Percentiles rank a stretch among this genome's conserved stretches.
Evolutionary conservation across 768 basidiomycete genomes (phyloP).

Genomic region (Boletales sp.): DNA sequence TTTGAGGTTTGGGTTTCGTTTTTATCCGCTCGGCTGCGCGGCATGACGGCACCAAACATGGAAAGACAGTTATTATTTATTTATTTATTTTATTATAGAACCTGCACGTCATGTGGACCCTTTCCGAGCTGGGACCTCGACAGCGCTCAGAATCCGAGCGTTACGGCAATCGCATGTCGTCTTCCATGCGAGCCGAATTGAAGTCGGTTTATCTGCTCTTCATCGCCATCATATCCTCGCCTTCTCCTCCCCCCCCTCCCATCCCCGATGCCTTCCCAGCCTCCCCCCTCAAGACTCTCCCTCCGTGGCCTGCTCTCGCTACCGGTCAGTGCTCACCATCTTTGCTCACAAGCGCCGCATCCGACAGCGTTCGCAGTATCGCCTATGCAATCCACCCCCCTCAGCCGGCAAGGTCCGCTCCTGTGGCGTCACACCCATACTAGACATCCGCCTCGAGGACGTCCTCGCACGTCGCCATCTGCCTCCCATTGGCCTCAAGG

Average conservation of each 20-base stretch:
- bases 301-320: constrained; percentile 34
- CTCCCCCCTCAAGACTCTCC: constrained; percentile 30
- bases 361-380: constrained; percentile 25
- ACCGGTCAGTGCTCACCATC: constrained; percentile 30
- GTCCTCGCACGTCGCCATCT: constrained; percentile 73
- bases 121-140: constrained; percentile 13
- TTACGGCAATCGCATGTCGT: constrained; percentile 11
- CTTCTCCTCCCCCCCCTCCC: background rate
- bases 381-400: constrained; percentile 67
- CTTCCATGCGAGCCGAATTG: constrained; percentile 2
- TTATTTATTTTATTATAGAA: background rate
- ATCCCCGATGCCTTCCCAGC: constrained; percentile 24
- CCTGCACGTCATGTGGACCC: constrained; percentile 6
- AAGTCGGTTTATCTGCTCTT: constrained; percentile 12
- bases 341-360: rapidly evolving
- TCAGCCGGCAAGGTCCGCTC: constrained; percentile 67
- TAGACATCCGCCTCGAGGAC: constrained; percentile 68
- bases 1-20: constrained; percentile 6
- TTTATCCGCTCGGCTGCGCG: constrained; percentile 4
- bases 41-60: constrained; percentile 3
- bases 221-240: background rate
- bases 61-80: background rate
- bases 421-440: constrained; percentile 63
- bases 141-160: background rate
- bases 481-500: constrained; percentile 74